Conservation (phyloP, 495 filamentous ascomycete species). For the Tuber calosporum region DNA sequence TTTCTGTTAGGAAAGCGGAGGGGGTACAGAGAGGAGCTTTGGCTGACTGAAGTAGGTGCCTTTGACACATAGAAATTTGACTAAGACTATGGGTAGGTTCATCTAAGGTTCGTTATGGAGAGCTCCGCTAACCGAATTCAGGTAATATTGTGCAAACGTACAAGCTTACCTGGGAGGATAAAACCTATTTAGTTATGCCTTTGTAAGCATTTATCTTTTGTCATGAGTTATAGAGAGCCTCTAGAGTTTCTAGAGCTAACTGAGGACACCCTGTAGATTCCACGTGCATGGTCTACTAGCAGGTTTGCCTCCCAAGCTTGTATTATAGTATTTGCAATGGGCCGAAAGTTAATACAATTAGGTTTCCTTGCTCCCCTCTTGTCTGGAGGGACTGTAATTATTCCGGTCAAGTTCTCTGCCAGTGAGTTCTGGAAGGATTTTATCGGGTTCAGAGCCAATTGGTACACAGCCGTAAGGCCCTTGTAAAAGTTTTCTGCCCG, state of each 20-base stretch:
- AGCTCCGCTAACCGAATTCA: conserved; percentile 34
- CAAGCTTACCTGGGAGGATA: conserved; percentile 57
- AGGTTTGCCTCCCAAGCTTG: conserved; percentile 39
- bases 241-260: background rate
- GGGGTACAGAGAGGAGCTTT: conserved; percentile 18
- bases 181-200: conserved; percentile 84
- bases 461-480: conserved; percentile 61
- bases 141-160: conserved; percentile 71
- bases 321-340: background rate
- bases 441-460: conserved; percentile 61
- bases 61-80: conserved; percentile 70
- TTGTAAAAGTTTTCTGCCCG: background rate
- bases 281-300: conserved; percentile 81
- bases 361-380: conserved; percentile 62
- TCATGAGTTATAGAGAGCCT: background rate
- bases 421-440: conserved; percentile 75
- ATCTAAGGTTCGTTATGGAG: background rate
- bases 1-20: conserved; percentile 42
- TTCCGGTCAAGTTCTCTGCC: conserved; percentile 71
- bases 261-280: conserved; percentile 45
- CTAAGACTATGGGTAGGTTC: conserved; percentile 61
- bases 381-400: conserved; percentile 65
- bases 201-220: conserved; percentile 41
- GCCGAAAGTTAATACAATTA: background rate
- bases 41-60: conserved; percentile 49